These are phyloP conservation scores for Citrullus colocynthis DNA, from an alignment of 306 rosid genomes.

Conservation along the genomic window DNA sequence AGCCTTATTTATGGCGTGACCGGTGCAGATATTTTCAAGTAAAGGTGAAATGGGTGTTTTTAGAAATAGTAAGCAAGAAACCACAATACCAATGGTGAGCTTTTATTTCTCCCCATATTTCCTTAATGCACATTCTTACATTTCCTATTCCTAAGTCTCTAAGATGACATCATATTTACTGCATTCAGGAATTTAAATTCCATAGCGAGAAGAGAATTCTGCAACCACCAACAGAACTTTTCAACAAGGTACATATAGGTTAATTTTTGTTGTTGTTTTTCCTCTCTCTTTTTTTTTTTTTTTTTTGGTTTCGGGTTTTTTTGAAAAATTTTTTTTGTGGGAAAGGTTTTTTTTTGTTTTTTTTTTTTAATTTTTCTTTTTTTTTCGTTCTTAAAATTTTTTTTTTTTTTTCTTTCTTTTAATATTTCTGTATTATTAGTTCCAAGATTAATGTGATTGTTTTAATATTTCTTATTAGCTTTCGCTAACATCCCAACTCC, in stretches of 20 bases:
- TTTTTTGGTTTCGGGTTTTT: too few species aligned
- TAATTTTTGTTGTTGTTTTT: neutral
- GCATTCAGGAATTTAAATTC: conserved; percentile 66
- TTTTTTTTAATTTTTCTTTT: too few species aligned
- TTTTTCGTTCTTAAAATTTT: too few species aligned
- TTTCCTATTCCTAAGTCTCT: neutral
- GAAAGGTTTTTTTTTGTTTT: neutral
- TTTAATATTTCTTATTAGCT: conserved; percentile 34
- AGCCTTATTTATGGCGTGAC: conserved; percentile 2
- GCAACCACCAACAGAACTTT: conserved; percentile 70
- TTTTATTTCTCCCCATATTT: conserved; percentile 6
- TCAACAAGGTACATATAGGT: conserved; percentile 52
- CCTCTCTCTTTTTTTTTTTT: neutral
- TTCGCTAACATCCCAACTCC: conserved; percentile 50
- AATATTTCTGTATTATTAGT: neutral
- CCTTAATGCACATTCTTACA: neutral
- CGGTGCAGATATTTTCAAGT: conserved; percentile 70
- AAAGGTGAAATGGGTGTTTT: conserved; percentile 82
- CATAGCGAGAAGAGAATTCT: conserved; percentile 51
- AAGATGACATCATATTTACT: conserved; percentile 18
- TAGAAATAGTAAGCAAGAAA: conserved; percentile 68
- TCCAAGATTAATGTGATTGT: neutral
- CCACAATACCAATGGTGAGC: conserved; percentile 64
- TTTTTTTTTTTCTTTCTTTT: neutral
- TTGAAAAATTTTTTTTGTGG: too few species aligned